Conservation (phyloP, 306 rosid species). For the Myrica gale region DNA sequence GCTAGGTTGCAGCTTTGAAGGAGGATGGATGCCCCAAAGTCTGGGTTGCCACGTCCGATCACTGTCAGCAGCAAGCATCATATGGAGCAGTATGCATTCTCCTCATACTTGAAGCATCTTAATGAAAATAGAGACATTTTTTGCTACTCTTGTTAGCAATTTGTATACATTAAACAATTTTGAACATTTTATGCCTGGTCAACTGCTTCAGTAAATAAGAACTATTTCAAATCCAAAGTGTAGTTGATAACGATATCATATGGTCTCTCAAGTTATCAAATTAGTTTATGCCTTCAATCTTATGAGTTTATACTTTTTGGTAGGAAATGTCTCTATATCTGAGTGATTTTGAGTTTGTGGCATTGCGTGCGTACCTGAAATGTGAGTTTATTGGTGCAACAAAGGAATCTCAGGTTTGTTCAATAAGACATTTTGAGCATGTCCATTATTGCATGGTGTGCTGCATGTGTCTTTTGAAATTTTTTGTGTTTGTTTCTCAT, state of each 20-base stretch:
- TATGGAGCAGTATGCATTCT: conserved; percentile 74
- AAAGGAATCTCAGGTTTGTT: conserved; percentile 94
- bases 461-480: not conserved
- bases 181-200: not conserved
- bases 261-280: not conserved
- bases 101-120: conserved; percentile 19
- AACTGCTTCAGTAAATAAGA: not conserved
- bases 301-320: not conserved
- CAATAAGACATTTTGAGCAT: not conserved
- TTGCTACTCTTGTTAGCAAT: no score
- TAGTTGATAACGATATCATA: not conserved
- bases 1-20: conserved; percentile 77
- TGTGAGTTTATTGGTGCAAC: conserved; percentile 59
- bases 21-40: conserved; percentile 95
- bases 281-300: not conserved
- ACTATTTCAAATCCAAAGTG: not conserved
- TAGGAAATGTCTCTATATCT: not conserved
- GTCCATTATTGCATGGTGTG: not conserved
- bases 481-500: not conserved
- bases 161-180: not conserved
- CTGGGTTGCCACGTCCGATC: conserved; percentile 95
- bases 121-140: no score
- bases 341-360: not conserved
- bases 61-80: conserved; percentile 75
- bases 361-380: not conserved